Evolutionary conservation across 371 early-diverging fungal species (phyloP).

Genomic region (Capillidium heterosporum): DNA sequence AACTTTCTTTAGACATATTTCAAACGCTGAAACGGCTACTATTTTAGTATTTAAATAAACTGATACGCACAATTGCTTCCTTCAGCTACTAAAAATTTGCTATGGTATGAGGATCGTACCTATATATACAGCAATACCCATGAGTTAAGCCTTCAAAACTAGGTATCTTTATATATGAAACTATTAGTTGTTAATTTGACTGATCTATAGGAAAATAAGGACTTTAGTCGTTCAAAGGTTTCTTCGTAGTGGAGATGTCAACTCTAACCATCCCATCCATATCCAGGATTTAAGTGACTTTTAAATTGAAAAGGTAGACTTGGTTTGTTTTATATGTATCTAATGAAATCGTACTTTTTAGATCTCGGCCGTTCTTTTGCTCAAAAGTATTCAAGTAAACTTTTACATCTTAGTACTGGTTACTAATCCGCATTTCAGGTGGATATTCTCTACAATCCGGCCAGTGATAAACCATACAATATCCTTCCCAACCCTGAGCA

Average conservation of each 20-base stretch:
- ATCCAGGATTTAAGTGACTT: constrained; percentile 82
- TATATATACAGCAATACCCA: constrained; percentile 68
- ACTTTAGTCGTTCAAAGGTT: constrained; percentile 65
- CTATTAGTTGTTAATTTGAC: background rate
- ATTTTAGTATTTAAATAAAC: constrained; percentile 23
- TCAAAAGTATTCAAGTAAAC: no score
- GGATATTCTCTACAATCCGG: no score
- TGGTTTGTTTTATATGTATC: constrained; percentile 8
- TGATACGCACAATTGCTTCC: constrained; percentile 44
- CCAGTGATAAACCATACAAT: no score
- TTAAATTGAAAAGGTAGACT: constrained; percentile 52
- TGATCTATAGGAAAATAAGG: constrained; percentile 21
- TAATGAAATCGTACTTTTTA: no score
- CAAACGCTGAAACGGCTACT: background rate
- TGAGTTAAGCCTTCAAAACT: constrained; percentile 21
- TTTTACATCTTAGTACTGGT: no score
- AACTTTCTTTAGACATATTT: background rate
- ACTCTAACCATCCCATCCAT: constrained; percentile 78
- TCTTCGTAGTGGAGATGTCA: constrained; percentile 55
- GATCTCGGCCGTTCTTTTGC: no score
- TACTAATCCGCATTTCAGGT: no score
- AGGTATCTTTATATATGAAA: background rate
- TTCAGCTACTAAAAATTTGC: constrained; percentile 55
- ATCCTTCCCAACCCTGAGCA: no score
- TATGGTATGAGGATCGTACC: constrained; percentile 77